Evolutionary conservation across 2,329 filamentous ascomycete species (phyloP).

Genomic region (Amylocarpus encephaloides): DNA sequence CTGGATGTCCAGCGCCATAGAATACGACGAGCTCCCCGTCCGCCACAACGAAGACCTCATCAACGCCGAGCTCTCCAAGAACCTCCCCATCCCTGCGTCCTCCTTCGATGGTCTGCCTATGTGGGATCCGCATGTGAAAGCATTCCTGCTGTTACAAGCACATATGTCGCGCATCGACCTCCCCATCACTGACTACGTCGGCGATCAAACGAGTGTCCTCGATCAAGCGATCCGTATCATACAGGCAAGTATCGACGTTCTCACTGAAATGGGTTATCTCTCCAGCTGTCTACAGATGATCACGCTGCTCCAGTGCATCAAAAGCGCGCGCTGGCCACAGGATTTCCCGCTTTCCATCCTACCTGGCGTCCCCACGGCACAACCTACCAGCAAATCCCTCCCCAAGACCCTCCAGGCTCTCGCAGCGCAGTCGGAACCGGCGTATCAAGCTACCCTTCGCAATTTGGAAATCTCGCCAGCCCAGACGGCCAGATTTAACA

Average conservation of each 20-base stretch:
- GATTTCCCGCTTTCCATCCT: slow-evolving; percentile 75
- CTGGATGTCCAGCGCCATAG: slow-evolving; percentile 89
- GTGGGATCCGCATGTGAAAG: slow-evolving; percentile 98
- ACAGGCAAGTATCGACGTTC: slow-evolving; percentile 87
- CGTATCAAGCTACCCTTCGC: slow-evolving; percentile 40
- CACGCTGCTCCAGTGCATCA: slow-evolving; percentile 81
- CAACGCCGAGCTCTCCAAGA: slow-evolving; percentile 81
- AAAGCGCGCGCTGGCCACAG: slow-evolving; percentile 83
- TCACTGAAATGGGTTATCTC: slow-evolving; percentile 80
- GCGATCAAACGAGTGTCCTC: slow-evolving; percentile 81
- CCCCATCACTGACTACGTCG: slow-evolving; percentile 94
- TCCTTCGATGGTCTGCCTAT: slow-evolving; percentile 63
- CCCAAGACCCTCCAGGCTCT: slow-evolving; percentile 31
- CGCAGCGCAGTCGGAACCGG: slow-evolving; percentile 23
- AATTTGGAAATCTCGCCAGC: slow-evolving; percentile 43
- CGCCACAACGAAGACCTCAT: slow-evolving; percentile 98
- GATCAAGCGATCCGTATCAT: slow-evolving; percentile 97
- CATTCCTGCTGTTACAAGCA: slow-evolving; percentile 87
- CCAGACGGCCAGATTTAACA: slow-evolving; percentile 37
- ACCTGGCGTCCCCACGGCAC: slow-evolving; percentile 54
- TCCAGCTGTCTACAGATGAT: slow-evolving; percentile 78
- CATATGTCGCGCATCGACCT: slow-evolving; percentile 91
- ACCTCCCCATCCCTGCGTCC: slow-evolving; percentile 55
- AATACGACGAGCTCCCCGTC: slow-evolving; percentile 96
- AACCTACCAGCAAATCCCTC: slow-evolving; percentile 22